Conservation (phyloP, 1,284 basidiomycete species). For the Omphalotus olearius region DNA sequence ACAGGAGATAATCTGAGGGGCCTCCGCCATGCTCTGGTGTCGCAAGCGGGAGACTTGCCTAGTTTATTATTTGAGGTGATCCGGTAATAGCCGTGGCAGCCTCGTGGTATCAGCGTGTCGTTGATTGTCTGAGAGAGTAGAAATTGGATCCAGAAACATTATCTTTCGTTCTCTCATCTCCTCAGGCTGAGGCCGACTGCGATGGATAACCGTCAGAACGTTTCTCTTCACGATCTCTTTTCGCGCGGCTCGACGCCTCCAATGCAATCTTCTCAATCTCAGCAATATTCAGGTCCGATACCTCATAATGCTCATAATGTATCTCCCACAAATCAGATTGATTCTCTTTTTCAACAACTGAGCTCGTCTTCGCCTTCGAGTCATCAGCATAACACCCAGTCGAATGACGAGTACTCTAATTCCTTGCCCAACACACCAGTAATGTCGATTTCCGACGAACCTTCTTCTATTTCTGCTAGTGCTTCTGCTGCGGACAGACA, state of each 20-base stretch:
- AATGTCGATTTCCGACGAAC: conserved; percentile 47
- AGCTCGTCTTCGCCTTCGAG: conserved; percentile 29
- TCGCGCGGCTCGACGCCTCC: conserved; percentile 53
- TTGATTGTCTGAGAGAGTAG: conserved; percentile 1
- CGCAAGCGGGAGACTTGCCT: too few species aligned
- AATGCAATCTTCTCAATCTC: conserved; percentile 25
- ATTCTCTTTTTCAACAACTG: conserved; percentile 55
- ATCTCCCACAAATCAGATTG: conserved; percentile 46
- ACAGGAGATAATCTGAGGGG: too few species aligned
- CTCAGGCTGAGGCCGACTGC: conserved; percentile 2
- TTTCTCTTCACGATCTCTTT: conserved; percentile 47
- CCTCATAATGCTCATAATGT: conserved; percentile 20
- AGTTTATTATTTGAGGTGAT: too few species aligned
- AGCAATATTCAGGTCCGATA: conserved; percentile 14
- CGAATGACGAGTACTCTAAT: conserved; percentile 30
- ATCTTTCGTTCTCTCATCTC: background rate
- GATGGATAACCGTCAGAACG: conserved; percentile 35
- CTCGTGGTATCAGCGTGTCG: conserved; percentile 12
- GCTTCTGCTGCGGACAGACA: conserved; percentile 51
- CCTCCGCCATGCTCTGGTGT: too few species aligned
- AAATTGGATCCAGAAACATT: background rate
- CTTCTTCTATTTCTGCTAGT: conserved; percentile 28
- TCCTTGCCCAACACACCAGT: conserved; percentile 54
- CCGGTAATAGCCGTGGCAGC: background rate
- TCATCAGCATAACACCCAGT: conserved; percentile 23